A percentile compares a stretch with the other conserved stretches of the same genome.
Evolutionary conservation across 768 basidiomycete species (phyloP).

Genomic region (Auricularia heimuer): DNA sequence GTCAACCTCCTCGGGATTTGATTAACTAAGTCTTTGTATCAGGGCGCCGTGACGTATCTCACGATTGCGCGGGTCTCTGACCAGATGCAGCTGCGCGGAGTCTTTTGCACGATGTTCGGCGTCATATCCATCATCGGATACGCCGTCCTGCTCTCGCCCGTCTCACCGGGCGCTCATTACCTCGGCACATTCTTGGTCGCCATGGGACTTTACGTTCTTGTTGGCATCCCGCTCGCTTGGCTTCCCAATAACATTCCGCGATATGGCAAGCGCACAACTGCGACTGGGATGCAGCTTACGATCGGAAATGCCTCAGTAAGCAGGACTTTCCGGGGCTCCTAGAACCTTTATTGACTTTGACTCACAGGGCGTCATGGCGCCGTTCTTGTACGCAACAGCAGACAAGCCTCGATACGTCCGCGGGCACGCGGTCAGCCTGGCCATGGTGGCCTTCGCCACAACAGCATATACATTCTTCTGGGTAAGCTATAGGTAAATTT

Average conservation of each 20-base stretch:
- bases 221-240: constrained; percentile 2
- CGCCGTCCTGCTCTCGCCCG: not conserved
- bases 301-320: constrained; percentile 3
- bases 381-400: constrained; percentile 3
- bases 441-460: not conserved
- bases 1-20: not conserved
- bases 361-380: constrained; percentile 5
- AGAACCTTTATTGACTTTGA: not conserved
- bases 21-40: not conserved
- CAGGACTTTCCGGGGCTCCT: not conserved
- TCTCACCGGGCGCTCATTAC: not conserved
- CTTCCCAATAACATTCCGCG: constrained; percentile 1
- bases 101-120: not conserved
- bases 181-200: constrained; percentile 3
- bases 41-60: not conserved
- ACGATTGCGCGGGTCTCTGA: not conserved
- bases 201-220: constrained; percentile 5
- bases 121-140: not conserved
- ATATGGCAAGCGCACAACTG: constrained; percentile 6
- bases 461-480: not conserved
- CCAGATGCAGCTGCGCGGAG: not conserved
- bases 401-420: constrained; percentile 1
- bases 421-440: not conserved
- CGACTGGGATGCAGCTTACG: constrained; percentile 4
- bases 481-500: not conserved